Base-by-base conservation (phyloP, 768 basidiomycete genomes). In the Panellus pusillus region DNA sequence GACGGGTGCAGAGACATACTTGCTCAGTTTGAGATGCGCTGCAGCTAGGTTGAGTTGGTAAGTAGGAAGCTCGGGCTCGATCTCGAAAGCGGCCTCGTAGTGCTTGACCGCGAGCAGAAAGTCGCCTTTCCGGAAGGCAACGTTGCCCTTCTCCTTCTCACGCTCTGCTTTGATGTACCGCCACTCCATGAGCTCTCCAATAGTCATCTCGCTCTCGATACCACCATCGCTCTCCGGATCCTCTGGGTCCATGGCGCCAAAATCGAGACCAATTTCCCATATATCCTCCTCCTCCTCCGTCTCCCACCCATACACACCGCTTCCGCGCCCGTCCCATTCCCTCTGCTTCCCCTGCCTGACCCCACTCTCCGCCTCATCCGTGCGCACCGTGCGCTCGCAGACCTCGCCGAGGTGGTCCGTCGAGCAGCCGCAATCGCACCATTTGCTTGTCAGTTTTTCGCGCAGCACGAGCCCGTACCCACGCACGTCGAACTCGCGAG, bases 351-450 rank as follows among this genome's bases (percentile, higher is more conserved):
- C 87, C 0, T 77, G 68, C 35, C 84, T 65, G 0, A 80, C 75
- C 1, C 82, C 76, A 37, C 73, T 79, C 52, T 82, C 83, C 60
- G 82, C 80, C 61, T 87, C 87, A 27, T 86, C 86, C 64, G 86
- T 82, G 44, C 85, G 67, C 29, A 88, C 87, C 8, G 85, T 86
- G 52, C 76, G 76, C 70, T 89, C 87, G 57, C 88, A 89, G 14
- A 89, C 87, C 65, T 89, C 87, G 1, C 86, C 83, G 12, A 89
- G 71, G 63, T 89, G 86, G 65, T 88, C 87, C 24, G 87, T 88
- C 44, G 86, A 88, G 64, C 87, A 89, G 1, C 87, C 87, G 68
- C 87, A 89, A 54, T 88, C 87, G 64, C 87, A 89, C 87, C 88
- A 89, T 61, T 88, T 89, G 4, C 75, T 78, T 12, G 82, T 84